Percentiles rank a stretch among this genome's conserved stretches.
Conservation (phyloP, 2,329 filamentous ascomycete genomes). For the Cladosporium sp. region DNA sequence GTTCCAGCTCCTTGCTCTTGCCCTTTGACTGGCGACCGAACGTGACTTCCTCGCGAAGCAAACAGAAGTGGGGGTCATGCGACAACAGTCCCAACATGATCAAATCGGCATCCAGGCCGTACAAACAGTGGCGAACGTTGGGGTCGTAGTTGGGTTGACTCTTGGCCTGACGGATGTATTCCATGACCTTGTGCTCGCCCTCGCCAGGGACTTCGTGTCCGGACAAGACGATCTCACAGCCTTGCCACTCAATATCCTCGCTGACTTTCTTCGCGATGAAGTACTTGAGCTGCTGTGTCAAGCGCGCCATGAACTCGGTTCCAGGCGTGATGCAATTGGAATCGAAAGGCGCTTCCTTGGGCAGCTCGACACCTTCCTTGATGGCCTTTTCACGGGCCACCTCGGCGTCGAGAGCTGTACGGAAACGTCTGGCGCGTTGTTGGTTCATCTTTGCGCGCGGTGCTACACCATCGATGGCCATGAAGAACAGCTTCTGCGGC, state of each 20-base stretch:
- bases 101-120: slow-evolving; percentile 93
- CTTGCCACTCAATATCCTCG: slow-evolving; percentile 96
- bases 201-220: slow-evolving; percentile 98
- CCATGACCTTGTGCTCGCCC: slow-evolving; percentile 99
- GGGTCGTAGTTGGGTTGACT: slow-evolving; percentile 89
- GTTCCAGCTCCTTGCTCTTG: slow-evolving; percentile 94
- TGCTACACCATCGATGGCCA: slow-evolving; percentile 97
- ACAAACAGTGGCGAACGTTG: slow-evolving; percentile 93
- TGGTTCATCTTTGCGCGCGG: slow-evolving; percentile 99
- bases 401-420: slow-evolving; percentile 89
- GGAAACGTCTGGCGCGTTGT: slow-evolving; percentile 90
- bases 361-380: slow-evolving; percentile 83
- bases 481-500: slow-evolving; percentile 97
- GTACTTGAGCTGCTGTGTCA: slow-evolving; percentile 92
- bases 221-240: slow-evolving; percentile 91
- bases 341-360: slow-evolving; percentile 93
- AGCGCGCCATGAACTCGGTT: slow-evolving; percentile 96
- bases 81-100: slow-evolving; percentile 98
- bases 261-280: slow-evolving; percentile 99
- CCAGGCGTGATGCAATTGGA: slow-evolving; percentile 99
- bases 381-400: slow-evolving; percentile 90
- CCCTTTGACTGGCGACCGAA: slow-evolving; percentile 85
- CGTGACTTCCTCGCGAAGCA: slow-evolving; percentile 95
- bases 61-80: slow-evolving; percentile 96
- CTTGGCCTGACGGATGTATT: slow-evolving; percentile 97